Base-by-base conservation (phyloP, 805 yeast species). In the Saccharomyces eubayanus region DNA sequence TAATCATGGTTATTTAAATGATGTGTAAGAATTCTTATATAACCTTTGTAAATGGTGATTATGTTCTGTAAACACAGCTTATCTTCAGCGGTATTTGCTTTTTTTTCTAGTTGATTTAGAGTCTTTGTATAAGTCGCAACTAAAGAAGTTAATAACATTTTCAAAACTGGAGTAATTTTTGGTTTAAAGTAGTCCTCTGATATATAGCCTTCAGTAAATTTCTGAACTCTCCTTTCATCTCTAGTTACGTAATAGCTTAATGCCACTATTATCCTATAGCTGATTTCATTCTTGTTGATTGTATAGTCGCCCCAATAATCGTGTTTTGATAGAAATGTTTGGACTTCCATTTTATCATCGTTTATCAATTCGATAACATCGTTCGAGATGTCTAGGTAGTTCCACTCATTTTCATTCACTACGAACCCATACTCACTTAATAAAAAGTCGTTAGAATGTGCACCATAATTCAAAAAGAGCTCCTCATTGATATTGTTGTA, bases 381-480 rank as follows among this genome's bases (percentile, higher is more conserved):
- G 0, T 66, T 66, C 0, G 87, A 69, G 3, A 91, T 64, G 63
- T 91, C 95, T 2, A 90, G 65, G 57, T 73, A 82, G 60, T 89
- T 84, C 89, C 91, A 87, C 21, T 66, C 70, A 64, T 89, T 89
- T 1, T 67, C 62, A 0, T 66, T 64, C 1, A 87, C 67, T 40
- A 77, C 75, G 72, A 92, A 92, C 0, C 97, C 98, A 64, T 92
- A 92, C 67, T 92, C 98, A 62, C 87, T 82, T 9, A 89, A 72
- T 31, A 92, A 70, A 59, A 88, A 88, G 50, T 83, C 89, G 66
- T 92, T 90, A 9, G 87, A 82, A 67, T 92, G 97, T 0, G 96
- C 83, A 0, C 98, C 98, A 66, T 92, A 92, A 51, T 85, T 80
- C 59, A 92, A 76, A 60, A 74, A 81, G 1, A 92, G 59, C 65